A percentile compares a stretch with the other conserved stretches of the same genome.
phyloP scores from a whole-genome alignment of 306 rosid species.

The Begonia peltatifolia region DNA sequence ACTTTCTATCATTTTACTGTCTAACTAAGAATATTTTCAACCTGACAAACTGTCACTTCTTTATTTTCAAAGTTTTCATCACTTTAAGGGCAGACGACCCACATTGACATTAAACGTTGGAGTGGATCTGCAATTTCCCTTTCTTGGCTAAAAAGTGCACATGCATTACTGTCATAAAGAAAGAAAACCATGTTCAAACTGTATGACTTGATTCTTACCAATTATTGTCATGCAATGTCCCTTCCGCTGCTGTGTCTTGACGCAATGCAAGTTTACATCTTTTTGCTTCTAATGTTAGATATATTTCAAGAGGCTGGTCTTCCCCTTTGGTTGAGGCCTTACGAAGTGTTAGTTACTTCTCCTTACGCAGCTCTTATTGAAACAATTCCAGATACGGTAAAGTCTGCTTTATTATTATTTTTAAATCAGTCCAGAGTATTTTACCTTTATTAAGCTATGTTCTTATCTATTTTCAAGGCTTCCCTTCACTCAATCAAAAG shows the following conservation, averaged over 20 bases:
- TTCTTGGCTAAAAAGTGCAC: too few species aligned
- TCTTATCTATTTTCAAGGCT: conserved; percentile 44
- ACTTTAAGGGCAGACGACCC: too few species aligned
- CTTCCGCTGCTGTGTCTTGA: not conserved
- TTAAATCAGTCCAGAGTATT: not conserved
- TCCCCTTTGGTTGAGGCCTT: conserved; percentile 97
- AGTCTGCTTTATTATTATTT: not conserved
- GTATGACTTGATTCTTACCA: too few species aligned
- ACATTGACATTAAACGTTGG: too few species aligned
- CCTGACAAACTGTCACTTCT: too few species aligned
- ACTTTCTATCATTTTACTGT: too few species aligned
- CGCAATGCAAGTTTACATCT: not conserved
- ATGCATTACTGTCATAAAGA: too few species aligned
- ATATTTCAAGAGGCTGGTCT: conserved; percentile 99
- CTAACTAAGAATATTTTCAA: too few species aligned
- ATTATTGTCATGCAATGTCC: not conserved
- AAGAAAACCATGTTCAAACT: too few species aligned
- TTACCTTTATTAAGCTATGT: not conserved
- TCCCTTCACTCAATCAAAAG: conserved; percentile 95
- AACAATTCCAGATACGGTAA: conserved; percentile 98
- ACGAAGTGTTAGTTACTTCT: conserved; percentile 93
- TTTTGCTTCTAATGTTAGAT: conserved; percentile 46
- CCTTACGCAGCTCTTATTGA: conserved; percentile 93
- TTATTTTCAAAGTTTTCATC: too few species aligned
- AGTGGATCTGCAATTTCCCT: too few species aligned